Evolutionary conservation across 129 eudicot species (phyloP).

Genomic region (Scalesia atractyloides): DNA sequence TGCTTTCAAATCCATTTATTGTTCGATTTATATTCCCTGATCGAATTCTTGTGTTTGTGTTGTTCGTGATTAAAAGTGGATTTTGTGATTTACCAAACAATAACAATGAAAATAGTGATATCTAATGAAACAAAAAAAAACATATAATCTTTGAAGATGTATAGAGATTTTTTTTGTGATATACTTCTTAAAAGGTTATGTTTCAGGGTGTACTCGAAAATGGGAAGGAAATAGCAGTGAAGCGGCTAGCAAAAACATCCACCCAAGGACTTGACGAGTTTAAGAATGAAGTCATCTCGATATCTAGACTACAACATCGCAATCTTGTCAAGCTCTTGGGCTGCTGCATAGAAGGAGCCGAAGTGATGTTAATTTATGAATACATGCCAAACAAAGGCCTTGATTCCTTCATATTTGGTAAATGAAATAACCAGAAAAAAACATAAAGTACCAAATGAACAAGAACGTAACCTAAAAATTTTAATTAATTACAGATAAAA

Average conservation of each 20-base stretch:
- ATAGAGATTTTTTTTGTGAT: neutral
- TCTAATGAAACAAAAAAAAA: too few relatives aligned
- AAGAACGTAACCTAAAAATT: neutral
- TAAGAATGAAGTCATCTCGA: neutral
- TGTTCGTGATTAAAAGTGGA: neutral
- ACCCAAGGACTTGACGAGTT: neutral
- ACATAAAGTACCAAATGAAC: neutral
- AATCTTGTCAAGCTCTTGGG: constrained; percentile 5
- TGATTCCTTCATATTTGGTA: constrained; percentile 1
- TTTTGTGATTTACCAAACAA: neutral
- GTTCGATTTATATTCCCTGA: neutral
- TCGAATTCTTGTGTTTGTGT: neutral
- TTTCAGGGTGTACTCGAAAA: neutral
- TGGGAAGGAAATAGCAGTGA: constrained; percentile 5
- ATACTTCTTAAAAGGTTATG: neutral
- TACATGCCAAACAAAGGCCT: constrained; percentile 4
- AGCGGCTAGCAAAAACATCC: constrained; percentile 9
- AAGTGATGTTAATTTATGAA: neutral
- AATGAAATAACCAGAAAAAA: neutral
- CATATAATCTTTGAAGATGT: neutral
- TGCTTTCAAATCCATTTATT: neutral
- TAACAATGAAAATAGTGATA: neutral
- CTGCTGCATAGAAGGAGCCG: neutral
- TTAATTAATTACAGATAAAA: neutral
- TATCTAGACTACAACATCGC: neutral